Evolutionary conservation across 257 asterid species (phyloP).

Genomic region (Striga asiatica): DNA sequence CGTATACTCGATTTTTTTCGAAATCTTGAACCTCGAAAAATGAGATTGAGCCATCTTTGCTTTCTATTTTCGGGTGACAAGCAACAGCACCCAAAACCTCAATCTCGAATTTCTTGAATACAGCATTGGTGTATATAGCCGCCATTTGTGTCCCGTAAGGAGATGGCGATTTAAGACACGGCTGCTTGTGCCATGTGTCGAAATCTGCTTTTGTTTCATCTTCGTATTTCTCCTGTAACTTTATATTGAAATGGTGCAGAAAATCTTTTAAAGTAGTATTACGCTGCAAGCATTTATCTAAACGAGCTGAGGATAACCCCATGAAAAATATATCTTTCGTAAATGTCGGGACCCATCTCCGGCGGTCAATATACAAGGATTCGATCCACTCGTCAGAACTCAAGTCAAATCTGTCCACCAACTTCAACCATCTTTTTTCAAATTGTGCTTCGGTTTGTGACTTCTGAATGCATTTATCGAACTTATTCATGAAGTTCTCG

Average conservation of each 20-base stretch:
- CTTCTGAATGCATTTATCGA: slow-evolving; percentile 37
- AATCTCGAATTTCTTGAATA: slow-evolving; percentile 46
- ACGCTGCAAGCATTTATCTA: slow-evolving; percentile 33
- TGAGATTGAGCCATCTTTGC: slow-evolving; percentile 18
- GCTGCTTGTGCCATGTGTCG: slow-evolving; percentile 28
- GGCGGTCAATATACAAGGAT: slow-evolving; percentile 36
- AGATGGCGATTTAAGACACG: slow-evolving; percentile 38
- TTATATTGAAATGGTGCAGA: slow-evolving; percentile 22
- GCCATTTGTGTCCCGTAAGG: slow-evolving; percentile 46
- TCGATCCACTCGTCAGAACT: slow-evolving; percentile 31
- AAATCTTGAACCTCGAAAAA: slow-evolving; percentile 38
- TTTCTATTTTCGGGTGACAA: slow-evolving; percentile 39
- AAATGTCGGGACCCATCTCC: slow-evolving; percentile 35
- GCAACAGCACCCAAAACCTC: slow-evolving; percentile 57
- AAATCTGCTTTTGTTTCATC: slow-evolving; percentile 41
- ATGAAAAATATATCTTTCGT: slow-evolving; percentile 33
- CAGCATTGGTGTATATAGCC: slow-evolving; percentile 31
- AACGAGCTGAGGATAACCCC: slow-evolving; percentile 30
- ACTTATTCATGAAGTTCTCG: slow-evolving; percentile 22
- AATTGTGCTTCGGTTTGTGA: slow-evolving; percentile 36
- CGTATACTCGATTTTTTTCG: slow-evolving; percentile 28
- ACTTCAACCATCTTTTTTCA: slow-evolving; percentile 36
- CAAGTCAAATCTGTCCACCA: slow-evolving; percentile 32
- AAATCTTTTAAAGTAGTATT: slow-evolving; percentile 32
- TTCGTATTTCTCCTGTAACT: slow-evolving; percentile 33